Base-by-base conservation (phyloP, 371 early-diverging fungal genomes). In the Mucor ambiguus region DNA sequence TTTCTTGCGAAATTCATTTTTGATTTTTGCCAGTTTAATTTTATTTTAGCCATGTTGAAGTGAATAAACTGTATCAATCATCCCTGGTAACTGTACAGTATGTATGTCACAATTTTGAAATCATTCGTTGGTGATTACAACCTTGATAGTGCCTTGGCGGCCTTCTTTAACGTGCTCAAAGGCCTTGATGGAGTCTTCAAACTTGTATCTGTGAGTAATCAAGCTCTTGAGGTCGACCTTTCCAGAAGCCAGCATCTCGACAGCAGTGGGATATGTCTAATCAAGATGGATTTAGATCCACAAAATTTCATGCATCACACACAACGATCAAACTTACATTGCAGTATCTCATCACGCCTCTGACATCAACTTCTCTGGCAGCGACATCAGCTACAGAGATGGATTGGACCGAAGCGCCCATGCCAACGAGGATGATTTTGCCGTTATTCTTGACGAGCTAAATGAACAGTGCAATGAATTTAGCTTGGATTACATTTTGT, bases 271-370 rank as follows among this genome's bases (percentile, higher is more conserved):
- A 60, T 85, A 83, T 10, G 73, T 81, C 71, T 75, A 71, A 52
- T 37, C 1, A n/a, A n/a, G n/a, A n/a, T n/a, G n/a, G n/a, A n/a
- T n/a, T n/a, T n/a, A n/a, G n/a, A n/a, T n/a, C n/a, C n/a, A n/a
- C n/a, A n/a, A n/a, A n/a, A n/a, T n/a, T n/a, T n/a, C n/a, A n/a
- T n/a, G n/a, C n/a, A n/a, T n/a, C n/a, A n/a, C n/a, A n/a, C n/a
- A n/a, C n/a, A n/a, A n/a, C 14, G 18, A 41, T 18, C 7, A 14
- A 68, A 68, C 74, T 76, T 77, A 79, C 80, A 66, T 83, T 81
- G 69, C 78, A 76, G 55, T 83, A 83, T 52, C 84, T 72, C 78
- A 83, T 81, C 18, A 83, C 77, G 60, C 84, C 84, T 58, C 67
- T 76, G 48, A 83, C 72, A 68, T 83, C 84, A 3, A 83, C 78